phyloP scores from a whole-genome alignment of 306 rosid genomes.

The Cercis canadensis region DNA sequence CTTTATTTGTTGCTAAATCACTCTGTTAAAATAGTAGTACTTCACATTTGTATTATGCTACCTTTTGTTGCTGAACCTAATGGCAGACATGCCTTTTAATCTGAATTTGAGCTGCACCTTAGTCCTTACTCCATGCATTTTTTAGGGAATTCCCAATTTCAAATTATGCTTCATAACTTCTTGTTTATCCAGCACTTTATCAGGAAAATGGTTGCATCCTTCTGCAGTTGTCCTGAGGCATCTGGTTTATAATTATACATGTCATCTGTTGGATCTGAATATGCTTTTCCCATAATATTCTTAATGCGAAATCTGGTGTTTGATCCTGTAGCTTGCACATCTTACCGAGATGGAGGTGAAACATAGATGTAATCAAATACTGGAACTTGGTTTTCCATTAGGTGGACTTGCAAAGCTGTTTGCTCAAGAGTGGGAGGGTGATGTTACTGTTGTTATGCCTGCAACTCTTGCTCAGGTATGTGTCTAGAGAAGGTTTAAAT shows the following conservation, averaged over 20 bases:
- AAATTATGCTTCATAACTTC: background rate
- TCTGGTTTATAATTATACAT: background rate
- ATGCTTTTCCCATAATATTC: constrained; percentile 9
- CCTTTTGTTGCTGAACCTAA: background rate
- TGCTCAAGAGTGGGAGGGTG: constrained; percentile 99
- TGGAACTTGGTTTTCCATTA: constrained; percentile 91
- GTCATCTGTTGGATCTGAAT: constrained; percentile 13
- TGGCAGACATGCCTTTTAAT: constrained; percentile 5
- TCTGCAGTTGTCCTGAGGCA: constrained; percentile 1
- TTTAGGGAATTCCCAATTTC: background rate
- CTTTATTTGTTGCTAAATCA: background rate
- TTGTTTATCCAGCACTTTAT: background rate
- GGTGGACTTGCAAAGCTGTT: constrained; percentile 92
- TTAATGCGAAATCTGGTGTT: constrained; percentile 13
- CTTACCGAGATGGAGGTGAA: constrained; percentile 96
- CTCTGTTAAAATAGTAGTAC: no score
- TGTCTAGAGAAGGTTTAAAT: constrained; percentile 4
- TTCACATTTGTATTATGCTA: no score
- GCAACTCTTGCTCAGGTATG: constrained; percentile 96
- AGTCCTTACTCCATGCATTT: background rate
- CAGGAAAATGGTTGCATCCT: constrained; percentile 11
- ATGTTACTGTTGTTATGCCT: constrained; percentile 94
- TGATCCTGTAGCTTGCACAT: constrained; percentile 83
- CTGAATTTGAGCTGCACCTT: constrained; percentile 19
- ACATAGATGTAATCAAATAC: constrained; percentile 87